These are phyloP conservation scores for Ophiocordyceps unilateralis DNA, from an alignment of 2,329 filamentous ascomycete species.

Conservation along the genomic window DNA sequence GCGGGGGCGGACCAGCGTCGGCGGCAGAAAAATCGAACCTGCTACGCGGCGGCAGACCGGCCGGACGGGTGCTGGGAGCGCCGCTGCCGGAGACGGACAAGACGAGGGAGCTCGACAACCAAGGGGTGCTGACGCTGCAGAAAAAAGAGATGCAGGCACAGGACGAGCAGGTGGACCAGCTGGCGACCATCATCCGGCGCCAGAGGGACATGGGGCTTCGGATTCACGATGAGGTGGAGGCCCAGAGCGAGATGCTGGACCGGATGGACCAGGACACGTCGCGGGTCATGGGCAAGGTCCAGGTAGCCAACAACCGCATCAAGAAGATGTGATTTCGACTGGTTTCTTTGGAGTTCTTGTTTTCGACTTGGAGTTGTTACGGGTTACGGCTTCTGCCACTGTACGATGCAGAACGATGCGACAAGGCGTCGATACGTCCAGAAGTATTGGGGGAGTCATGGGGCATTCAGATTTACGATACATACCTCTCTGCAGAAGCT, in stretches of 20 bases:
- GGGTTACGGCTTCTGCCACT: too few relatives aligned
- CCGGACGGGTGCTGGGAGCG: conserved; percentile 53
- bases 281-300: conserved; percentile 49
- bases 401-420: too few relatives aligned
- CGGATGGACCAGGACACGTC: conserved; percentile 49
- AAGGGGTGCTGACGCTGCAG: conserved; percentile 57
- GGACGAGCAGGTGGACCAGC: conserved; percentile 51
- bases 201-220: conserved; percentile 64
- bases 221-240: conserved; percentile 56
- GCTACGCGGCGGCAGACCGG: conserved; percentile 20
- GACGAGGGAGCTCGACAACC: conserved; percentile 61
- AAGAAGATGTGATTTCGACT: conserved; percentile 44
- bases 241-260: conserved; percentile 55
- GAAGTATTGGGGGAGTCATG: too few relatives aligned
- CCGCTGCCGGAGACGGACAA: conserved; percentile 59
- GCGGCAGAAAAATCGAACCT: conserved; percentile 32
- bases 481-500: too few relatives aligned
- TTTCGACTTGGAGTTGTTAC: too few relatives aligned
- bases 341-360: too few relatives aligned
- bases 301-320: conserved; percentile 56
- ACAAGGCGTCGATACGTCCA: too few relatives aligned
- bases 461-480: too few relatives aligned
- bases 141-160: conserved; percentile 58
- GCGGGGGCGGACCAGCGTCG: conserved; percentile 30
- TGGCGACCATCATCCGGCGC: conserved; percentile 51